Evolutionary conservation across 129 eudicot genomes (phyloP).

Genomic region (Flaveria ramosissima): DNA sequence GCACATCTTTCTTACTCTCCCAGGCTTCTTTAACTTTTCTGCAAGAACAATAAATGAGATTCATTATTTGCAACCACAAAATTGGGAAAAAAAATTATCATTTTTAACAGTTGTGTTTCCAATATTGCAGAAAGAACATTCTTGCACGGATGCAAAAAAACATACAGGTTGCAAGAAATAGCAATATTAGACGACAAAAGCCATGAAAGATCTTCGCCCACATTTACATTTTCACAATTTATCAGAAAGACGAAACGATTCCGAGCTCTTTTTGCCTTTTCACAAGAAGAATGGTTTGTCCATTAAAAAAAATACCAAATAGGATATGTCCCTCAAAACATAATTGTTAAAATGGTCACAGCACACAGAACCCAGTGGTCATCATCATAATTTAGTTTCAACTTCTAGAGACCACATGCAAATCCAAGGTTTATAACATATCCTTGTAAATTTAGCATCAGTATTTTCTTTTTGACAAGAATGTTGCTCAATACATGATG

Average conservation of each 20-base stretch:
- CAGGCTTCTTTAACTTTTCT: slow-evolving; percentile 97
- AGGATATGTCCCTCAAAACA: neutral
- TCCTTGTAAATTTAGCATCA: neutral
- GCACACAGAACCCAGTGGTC: neutral
- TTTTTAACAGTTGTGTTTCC: neutral
- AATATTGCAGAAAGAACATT: slow-evolving; percentile 1
- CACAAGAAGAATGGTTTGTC: neutral
- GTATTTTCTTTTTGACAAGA: neutral
- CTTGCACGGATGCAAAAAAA: neutral
- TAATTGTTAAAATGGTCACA: neutral
- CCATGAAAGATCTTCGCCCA: neutral
- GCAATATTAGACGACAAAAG: neutral
- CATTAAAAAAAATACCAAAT: neutral
- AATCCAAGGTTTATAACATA: neutral
- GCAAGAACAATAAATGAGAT: slow-evolving; percentile 8
- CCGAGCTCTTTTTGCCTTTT: neutral
- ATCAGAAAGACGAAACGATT: neutral
- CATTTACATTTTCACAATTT: neutral
- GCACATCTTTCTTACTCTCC: slow-evolving; percentile 69
- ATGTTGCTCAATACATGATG: slow-evolving; percentile 2
- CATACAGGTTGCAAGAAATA: neutral
- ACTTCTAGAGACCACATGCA: neutral
- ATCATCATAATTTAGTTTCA: neutral
- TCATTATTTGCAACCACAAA: slow-evolving; percentile 8
- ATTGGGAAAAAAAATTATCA: neutral